Percentiles rank a stretch among this genome's conserved stretches.
Conservation (phyloP, 345 rosid genomes). For the Rhodamnia rubescens region DNA sequence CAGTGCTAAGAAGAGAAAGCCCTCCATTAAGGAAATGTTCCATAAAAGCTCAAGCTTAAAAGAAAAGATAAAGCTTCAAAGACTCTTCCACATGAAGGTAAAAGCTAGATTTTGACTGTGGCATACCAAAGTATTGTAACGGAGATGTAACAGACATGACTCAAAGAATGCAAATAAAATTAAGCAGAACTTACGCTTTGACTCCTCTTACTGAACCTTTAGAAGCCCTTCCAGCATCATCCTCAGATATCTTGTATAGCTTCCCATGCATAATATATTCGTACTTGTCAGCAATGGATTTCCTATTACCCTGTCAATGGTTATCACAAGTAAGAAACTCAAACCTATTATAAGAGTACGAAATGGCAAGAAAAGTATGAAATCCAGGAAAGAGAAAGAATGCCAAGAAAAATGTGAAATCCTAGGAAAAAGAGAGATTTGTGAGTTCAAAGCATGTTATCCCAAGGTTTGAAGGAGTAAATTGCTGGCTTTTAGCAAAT, state of each 20-base stretch:
- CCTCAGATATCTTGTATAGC: conserved; percentile 75
- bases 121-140: neutral
- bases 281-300: conserved; percentile 78
- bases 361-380: neutral
- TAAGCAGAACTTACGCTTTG: conserved; percentile 45
- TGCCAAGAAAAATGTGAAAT: neutral
- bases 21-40: neutral
- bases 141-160: neutral
- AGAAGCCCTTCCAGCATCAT: conserved; percentile 13
- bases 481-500: neutral
- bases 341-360: neutral
- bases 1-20: neutral
- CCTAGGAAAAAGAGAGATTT: neutral
- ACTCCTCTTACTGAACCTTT: conserved; percentile 34
- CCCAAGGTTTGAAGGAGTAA: neutral
- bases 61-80: neutral
- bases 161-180: neutral
- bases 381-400: too few relatives aligned
- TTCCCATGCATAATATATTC: conserved; percentile 91
- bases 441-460: neutral
- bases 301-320: conserved; percentile 44
- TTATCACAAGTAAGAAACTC: neutral
- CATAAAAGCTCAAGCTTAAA: neutral
- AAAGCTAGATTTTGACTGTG: neutral
- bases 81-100: neutral